Evolutionary conservation across 768 basidiomycete species (phyloP).

Genomic region (Lentinula sp.): DNA sequence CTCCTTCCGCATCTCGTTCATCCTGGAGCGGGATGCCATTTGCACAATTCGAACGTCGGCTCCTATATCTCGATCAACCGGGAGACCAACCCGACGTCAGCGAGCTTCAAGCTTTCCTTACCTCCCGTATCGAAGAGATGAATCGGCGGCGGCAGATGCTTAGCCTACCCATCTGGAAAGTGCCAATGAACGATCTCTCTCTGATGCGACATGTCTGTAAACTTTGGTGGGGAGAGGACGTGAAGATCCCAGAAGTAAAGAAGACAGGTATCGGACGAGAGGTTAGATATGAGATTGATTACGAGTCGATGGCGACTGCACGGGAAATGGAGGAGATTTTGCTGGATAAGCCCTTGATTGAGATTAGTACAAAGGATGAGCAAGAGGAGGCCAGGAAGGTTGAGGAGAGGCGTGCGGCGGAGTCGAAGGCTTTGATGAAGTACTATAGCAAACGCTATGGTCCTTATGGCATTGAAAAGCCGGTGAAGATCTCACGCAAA

Average conservation of each 20-base stretch:
- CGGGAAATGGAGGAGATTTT: neutral
- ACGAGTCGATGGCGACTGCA: neutral
- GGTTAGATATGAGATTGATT: neutral
- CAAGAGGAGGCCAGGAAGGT: neutral
- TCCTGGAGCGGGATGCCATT: conserved; percentile 1
- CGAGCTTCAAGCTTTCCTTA: neutral
- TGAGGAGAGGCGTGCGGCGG: neutral
- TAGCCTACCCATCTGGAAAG: neutral
- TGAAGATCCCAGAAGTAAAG: neutral
- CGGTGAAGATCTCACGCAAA: neutral
- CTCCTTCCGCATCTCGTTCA: neutral
- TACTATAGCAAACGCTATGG: neutral
- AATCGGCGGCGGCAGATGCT: neutral
- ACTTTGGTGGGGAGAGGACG: neutral
- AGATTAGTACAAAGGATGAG: neutral
- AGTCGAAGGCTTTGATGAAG: neutral
- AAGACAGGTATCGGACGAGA: neutral
- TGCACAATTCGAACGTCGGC: neutral
- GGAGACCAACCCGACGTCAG: neutral
- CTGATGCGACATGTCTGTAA: neutral
- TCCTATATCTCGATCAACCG: neutral
- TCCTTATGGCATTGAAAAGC: neutral
- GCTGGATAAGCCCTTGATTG: neutral
- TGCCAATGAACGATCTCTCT: neutral
- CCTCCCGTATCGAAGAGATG: neutral